phyloP scores from a whole-genome alignment of 1,284 basidiomycete genomes.

The Sutorius eximius region DNA sequence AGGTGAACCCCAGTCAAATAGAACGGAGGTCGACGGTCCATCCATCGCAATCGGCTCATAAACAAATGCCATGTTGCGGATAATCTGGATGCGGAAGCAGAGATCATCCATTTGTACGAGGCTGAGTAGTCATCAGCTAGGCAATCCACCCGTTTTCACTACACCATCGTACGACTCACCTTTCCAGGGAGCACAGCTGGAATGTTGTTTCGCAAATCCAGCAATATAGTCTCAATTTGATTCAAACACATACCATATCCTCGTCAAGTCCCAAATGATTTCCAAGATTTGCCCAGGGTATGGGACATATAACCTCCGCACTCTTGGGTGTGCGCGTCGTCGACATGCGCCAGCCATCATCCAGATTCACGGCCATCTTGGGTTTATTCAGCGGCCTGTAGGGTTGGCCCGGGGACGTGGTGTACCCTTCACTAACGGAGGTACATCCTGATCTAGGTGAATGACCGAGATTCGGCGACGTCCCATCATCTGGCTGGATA shows the following conservation, averaged over 20 bases:
- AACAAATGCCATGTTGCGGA: constrained; percentile 45
- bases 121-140: constrained; percentile 23
- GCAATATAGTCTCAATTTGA: neutral
- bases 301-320: constrained; percentile 32
- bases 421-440: constrained; percentile 3
- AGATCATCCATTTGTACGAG: constrained; percentile 34
- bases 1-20: constrained; percentile 54
- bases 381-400: constrained; percentile 3
- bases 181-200: constrained; percentile 36
- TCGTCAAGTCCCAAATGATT: constrained; percentile 23
- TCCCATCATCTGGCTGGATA: constrained; percentile 27
- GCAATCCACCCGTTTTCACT: neutral
- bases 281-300: constrained; percentile 26
- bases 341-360: constrained; percentile 31
- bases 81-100: constrained; percentile 41
- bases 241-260: constrained; percentile 25
- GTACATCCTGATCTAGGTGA: constrained; percentile 10
- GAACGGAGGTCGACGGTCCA: constrained; percentile 39
- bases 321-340: constrained; percentile 27
- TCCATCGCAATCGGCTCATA: constrained; percentile 56
- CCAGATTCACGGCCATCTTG: constrained; percentile 4
- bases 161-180: constrained; percentile 11
- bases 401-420: constrained; percentile 11
- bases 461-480: constrained; percentile 1
- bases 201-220: neutral